These are phyloP conservation scores for Botrytis paeoniae DNA, from an alignment of 2,329 filamentous ascomycete species.

Conservation along the genomic window DNA sequence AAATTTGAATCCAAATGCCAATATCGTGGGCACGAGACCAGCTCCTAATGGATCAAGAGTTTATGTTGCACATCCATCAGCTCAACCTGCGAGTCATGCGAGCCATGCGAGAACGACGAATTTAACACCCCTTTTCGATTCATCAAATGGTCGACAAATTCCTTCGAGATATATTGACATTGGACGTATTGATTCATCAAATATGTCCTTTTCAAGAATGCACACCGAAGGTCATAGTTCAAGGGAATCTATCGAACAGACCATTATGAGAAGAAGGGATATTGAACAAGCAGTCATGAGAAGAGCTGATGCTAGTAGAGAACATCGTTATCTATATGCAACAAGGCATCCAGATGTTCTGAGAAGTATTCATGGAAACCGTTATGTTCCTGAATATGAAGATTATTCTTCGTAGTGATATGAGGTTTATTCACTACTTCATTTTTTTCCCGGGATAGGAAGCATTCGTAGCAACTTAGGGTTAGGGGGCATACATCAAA, in stretches of 20 bases:
- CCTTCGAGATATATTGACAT: not conserved
- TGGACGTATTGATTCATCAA: not conserved
- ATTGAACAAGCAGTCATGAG: not conserved
- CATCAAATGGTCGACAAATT: not conserved
- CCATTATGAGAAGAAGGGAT: not conserved
- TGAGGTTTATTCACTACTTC: not conserved
- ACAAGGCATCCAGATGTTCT: not conserved
- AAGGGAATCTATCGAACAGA: not conserved
- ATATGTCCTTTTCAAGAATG: not conserved
- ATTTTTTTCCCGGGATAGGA: not conserved
- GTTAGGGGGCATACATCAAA: not conserved
- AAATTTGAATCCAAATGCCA: slow-evolving; percentile 34
- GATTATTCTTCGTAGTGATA: not conserved
- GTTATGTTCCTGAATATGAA: not conserved
- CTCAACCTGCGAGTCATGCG: not conserved
- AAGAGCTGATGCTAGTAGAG: not conserved
- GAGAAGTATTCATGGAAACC: not conserved
- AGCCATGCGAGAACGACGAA: no score
- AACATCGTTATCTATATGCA: not conserved
- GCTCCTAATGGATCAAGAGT: slow-evolving; percentile 25
- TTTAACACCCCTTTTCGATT: not conserved
- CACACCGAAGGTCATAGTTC: not conserved
- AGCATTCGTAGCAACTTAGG: not conserved
- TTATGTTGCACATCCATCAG: not conserved
- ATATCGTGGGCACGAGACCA: slow-evolving; percentile 39